phyloP scores from a whole-genome alignment of 2,329 filamentous ascomycete genomes.

The Nemania sp. region DNA sequence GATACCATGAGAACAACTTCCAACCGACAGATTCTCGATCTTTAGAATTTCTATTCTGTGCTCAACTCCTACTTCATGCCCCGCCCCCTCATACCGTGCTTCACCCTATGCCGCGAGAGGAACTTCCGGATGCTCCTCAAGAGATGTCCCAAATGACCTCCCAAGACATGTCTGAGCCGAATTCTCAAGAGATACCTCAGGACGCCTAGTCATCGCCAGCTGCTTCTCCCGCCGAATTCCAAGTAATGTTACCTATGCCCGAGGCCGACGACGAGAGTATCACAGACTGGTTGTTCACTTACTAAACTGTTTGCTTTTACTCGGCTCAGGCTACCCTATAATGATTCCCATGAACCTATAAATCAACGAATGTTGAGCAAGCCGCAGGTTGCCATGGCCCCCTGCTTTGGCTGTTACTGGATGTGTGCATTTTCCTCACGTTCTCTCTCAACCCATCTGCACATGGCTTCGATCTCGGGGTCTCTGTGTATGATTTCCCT shows the following conservation, averaged over 20 bases:
- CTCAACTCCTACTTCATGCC: constrained; percentile 45
- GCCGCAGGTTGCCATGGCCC: not conserved
- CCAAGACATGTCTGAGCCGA: constrained; percentile 9
- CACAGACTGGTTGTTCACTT: constrained; percentile 11
- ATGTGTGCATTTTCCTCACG: not conserved
- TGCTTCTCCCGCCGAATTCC: constrained; percentile 15
- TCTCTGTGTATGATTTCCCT: no score
- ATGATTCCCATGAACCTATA: not conserved
- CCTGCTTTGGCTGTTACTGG: not conserved
- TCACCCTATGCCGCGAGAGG: constrained; percentile 3
- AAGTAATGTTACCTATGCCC: not conserved
- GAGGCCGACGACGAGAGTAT: not conserved
- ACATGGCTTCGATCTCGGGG: no score
- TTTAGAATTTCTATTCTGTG: constrained; percentile 52
- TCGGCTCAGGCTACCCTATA: not conserved
- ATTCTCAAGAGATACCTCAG: constrained; percentile 21
- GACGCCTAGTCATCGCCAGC: constrained; percentile 28
- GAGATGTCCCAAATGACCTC: constrained; percentile 6
- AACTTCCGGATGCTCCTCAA: constrained; percentile 4
- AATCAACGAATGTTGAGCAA: not conserved
- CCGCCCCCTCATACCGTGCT: constrained; percentile 12
- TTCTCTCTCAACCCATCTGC: not conserved
- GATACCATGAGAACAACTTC: constrained; percentile 58
- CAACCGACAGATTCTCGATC: constrained; percentile 53
- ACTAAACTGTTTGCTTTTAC: not conserved